These are phyloP conservation scores for Dimargaris cristalligena DNA, from an alignment of 192 early-diverging fungal genomes.

Conservation along the genomic window DNA sequence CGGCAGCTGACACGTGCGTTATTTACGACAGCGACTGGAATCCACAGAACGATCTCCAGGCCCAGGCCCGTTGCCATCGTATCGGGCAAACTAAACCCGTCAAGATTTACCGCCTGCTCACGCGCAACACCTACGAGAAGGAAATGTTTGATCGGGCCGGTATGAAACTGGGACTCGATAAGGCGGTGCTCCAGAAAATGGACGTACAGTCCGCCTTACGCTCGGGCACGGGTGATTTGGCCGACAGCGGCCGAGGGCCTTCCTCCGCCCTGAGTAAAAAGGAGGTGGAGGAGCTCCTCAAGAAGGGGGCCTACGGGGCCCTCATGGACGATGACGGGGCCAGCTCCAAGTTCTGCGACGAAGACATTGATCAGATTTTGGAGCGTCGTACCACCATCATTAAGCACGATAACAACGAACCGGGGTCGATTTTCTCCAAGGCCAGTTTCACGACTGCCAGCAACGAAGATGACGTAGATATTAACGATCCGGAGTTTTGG, in stretches of 20 bases:
- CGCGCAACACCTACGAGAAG: constrained; percentile 68
- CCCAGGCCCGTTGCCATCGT: constrained; percentile 64
- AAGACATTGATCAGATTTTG: constrained; percentile 76
- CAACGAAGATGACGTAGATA: constrained; percentile 37
- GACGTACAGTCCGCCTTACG: constrained; percentile 23
- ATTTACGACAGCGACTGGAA: constrained; percentile 86
- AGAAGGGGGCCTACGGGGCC: constrained; percentile 80
- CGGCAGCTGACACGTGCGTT: constrained; percentile 71
- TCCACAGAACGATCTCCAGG: constrained; percentile 79
- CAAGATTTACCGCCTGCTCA: constrained; percentile 57
- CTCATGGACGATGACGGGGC: constrained; percentile 65
- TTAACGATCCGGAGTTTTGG: constrained; percentile 81
- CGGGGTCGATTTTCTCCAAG: constrained; percentile 73
- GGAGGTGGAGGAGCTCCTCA: constrained; percentile 70
- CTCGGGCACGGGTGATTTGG: constrained; percentile 23
- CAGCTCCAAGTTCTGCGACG: constrained; percentile 57
- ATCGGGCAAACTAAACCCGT: constrained; percentile 82
- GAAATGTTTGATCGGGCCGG: constrained; percentile 83
- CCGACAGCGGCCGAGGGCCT: constrained; percentile 23
- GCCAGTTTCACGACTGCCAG: constrained; percentile 49
- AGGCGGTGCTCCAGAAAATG: constrained; percentile 57
- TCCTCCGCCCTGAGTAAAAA: constrained; percentile 45
- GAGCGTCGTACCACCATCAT: constrained; percentile 63
- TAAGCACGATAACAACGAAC: constrained; percentile 46
- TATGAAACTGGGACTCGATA: constrained; percentile 70